These are phyloP conservation scores for Aureobasidium sp. DNA, from an alignment of 2,329 filamentous ascomycete genomes.

Conservation along the genomic window DNA sequence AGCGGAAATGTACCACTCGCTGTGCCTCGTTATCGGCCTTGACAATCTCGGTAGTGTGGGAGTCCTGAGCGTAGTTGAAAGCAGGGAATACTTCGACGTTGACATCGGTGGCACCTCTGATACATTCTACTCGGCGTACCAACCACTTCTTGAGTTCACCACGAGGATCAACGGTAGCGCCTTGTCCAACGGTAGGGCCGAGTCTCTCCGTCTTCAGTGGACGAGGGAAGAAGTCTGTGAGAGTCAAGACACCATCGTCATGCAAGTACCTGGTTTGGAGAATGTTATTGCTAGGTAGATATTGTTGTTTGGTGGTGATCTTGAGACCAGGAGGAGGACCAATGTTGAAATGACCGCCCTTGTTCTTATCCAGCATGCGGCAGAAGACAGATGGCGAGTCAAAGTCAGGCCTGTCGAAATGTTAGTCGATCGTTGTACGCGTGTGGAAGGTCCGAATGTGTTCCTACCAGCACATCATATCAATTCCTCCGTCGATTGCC, in stretches of 20 bases:
- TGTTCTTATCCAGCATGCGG: constrained; percentile 63
- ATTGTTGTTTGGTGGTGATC: constrained; percentile 68
- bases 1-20: constrained; percentile 49
- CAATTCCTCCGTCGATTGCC: constrained; percentile 63
- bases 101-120: constrained; percentile 56
- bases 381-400: constrained; percentile 71
- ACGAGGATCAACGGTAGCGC: constrained; percentile 22
- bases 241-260: constrained; percentile 63
- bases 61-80: constrained; percentile 59
- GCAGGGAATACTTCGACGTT: constrained; percentile 65
- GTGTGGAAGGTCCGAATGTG: too few species aligned
- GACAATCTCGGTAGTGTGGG: constrained; percentile 51
- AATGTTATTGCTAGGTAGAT: constrained; percentile 65
- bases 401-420: constrained; percentile 53
- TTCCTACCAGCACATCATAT: constrained; percentile 61
- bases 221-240: constrained; percentile 68
- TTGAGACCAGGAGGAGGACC: constrained; percentile 36
- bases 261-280: constrained; percentile 70
- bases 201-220: constrained; percentile 48
- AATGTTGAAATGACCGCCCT: constrained; percentile 66
- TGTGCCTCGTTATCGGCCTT: constrained; percentile 21
- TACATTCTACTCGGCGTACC: constrained; percentile 62
- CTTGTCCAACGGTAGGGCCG: constrained; percentile 16
- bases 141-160: constrained; percentile 63
- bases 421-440: accelerated